Evolutionary conservation across 139 green algal genomes (phyloP), one percentile per base, ranked within the genome.

Genomic region (Zygnema cylindricum): DNA sequence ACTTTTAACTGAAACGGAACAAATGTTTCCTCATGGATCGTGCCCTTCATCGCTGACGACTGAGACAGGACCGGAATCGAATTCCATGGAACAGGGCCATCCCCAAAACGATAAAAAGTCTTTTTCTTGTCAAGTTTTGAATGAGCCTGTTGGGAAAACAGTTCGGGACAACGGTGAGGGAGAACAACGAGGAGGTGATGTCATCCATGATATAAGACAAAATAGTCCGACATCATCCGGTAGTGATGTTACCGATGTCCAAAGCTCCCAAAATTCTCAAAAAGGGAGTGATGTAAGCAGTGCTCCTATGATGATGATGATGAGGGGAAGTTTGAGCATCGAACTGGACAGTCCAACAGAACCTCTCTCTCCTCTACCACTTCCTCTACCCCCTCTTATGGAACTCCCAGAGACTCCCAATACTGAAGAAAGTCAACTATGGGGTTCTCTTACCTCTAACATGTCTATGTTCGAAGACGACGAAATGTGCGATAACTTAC

Each of bases 361-460:
- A 11, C 7, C 36, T 79, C 71, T 79, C 36, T 16, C 71, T 42
- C 71, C 71, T 16, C 36, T 79, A 7, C 36, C 71, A 38, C 38
- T 16, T 42, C 71, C 71, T 16, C 36, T 79, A 7, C 36, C 71
- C 43, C 38, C 36, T 42, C 71, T 42, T 30, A 79, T 79, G 38
- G 71, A 79, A 11, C 71, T 79, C 7, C 71, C 71, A 41, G 36
- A 79, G 36, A 79, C 71, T 79, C 38, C 36, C 71, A 11, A 16
- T 41, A 79, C 38, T 79, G 71, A 79, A 11, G 38, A 79, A 3
- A 25, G 7, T 3, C 7, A 16, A 25, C 71, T 79, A 25, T 79
- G 71, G 38, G 38, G 71, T 11, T 79, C 41, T 84, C 33, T 35
- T 25, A 75, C 77, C 2, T 35, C 77, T 36, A 22, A 35, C 73